Base-by-base conservation (phyloP, 2,329 filamentous ascomycete genomes). In the Monosporascus sp. region DNA sequence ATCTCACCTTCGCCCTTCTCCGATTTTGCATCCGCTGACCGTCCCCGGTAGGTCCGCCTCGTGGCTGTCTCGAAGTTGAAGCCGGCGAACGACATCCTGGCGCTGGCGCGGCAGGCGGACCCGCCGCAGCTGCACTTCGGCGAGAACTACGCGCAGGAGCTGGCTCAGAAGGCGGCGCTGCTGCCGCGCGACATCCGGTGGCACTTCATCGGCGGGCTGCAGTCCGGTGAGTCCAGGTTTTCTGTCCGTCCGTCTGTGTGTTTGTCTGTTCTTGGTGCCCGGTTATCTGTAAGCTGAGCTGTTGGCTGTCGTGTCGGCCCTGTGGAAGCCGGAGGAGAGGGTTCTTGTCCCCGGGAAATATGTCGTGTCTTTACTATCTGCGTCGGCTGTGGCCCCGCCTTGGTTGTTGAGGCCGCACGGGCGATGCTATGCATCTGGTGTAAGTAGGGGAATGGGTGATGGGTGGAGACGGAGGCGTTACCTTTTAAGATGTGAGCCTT, bases 51-150 rank as follows among this genome's bases (percentile, higher is more conserved):
- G 86, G 82, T 93, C 58, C 87, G 94, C 47, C 81, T 99, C 40
- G 91, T 99, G 43, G 93, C 94, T 27, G 94, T 99, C 49, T 97
- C 92, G 41, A 99, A 99, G 73, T 80, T 97, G 60, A 97, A 99
- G 74, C 93, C 94, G 16, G 90, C 86, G 55, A 89, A 89, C 64
- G 94, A 99, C 70, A 88, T 99, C 64, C 79, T 96, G 52, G 87
- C 91, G 31, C 82, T 99, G 1, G 87, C 95, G 26, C 74, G 89
- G 73, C 78, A 81, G 63, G 71, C 77, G 0, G 76, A 79, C 1
- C 70, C 74, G 31, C 70, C 74, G 1, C 89, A 92, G 52, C 62
- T 78, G 19, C 90, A 99, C 73, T 97, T 97, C 70, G 94, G 94
- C 63, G 94, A 99, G 74, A 99, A 99, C 77, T 99, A 99, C 74